Conservation (phyloP, 1,284 basidiomycete genomes). For the Macrocystidia cucumis region DNA sequence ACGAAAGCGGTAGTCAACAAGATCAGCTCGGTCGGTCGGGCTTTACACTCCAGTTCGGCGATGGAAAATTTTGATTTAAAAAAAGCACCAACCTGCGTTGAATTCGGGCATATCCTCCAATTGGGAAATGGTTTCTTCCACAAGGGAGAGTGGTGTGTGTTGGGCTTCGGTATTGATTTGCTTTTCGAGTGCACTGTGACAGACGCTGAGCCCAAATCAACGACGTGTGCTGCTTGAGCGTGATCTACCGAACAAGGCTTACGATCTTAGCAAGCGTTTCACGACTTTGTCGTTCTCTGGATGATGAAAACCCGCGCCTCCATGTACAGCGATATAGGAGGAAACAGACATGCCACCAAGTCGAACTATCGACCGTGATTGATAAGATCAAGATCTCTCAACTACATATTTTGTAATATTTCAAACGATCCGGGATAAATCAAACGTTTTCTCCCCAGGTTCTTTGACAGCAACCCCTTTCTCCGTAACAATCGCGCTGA, state of each 20-base stretch:
- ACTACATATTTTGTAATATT: not conserved
- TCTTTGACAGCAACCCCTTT: slow-evolving; percentile 73
- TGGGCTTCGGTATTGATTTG: slow-evolving; percentile 3
- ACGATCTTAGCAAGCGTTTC: slow-evolving; percentile 48
- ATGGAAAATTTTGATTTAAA: not conserved
- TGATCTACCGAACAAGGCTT: slow-evolving; percentile 13
- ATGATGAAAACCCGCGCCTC: slow-evolving; percentile 57
- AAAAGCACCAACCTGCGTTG: slow-evolving; percentile 51
- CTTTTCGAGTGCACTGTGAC: slow-evolving; percentile 24
- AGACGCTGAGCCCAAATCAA: slow-evolving; percentile 30
- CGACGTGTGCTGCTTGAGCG: not conserved
- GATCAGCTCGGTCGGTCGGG: no score
- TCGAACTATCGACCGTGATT: not conserved
- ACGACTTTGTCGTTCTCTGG: slow-evolving; percentile 35
- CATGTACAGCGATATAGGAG: slow-evolving; percentile 52
- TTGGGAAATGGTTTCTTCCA: slow-evolving; percentile 41
- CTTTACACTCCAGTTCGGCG: no score
- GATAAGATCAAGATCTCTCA: not conserved
- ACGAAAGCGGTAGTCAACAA: no score
- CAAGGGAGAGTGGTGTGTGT: slow-evolving; percentile 29
- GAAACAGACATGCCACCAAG: not conserved
- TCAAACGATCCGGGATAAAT: slow-evolving; percentile 46
- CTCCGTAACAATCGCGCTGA: slow-evolving; percentile 84
- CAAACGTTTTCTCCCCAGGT: slow-evolving; percentile 42
- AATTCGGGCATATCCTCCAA: slow-evolving; percentile 56